phyloP scores from a whole-genome alignment of 768 basidiomycete genomes.

The Crepidotus variabilis region DNA sequence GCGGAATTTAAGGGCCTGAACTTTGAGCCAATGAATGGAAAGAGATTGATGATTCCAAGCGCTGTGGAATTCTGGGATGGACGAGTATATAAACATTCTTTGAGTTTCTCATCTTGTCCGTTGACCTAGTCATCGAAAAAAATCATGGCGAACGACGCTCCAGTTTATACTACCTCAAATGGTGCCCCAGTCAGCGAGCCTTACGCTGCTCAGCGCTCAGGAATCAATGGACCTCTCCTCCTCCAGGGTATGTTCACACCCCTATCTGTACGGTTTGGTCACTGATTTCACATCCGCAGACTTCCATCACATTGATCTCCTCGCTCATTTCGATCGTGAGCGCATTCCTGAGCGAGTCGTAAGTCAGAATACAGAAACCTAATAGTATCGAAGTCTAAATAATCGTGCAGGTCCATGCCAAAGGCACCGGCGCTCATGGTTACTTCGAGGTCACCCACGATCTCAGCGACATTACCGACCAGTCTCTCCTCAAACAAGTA shows the following conservation, averaged over 20 bases:
- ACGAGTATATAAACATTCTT: not conserved
- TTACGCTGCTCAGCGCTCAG: constrained; percentile 75
- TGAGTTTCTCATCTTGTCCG: not conserved
- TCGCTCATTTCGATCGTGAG: constrained; percentile 92
- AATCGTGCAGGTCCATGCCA: constrained; percentile 74
- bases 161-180: constrained; percentile 76
- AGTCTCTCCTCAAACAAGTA: constrained; percentile 58
- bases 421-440: constrained; percentile 91
- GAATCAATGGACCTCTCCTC: constrained; percentile 76
- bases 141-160: not conserved
- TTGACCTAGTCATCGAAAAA: not conserved
- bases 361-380: constrained; percentile 21
- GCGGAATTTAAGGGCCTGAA: not conserved
- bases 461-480: constrained; percentile 77
- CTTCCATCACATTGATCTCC: constrained; percentile 85
- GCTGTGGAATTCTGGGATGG: not conserved
- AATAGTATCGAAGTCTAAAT: constrained; percentile 17
- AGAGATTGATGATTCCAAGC: not conserved
- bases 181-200: constrained; percentile 76
- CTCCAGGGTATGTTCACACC: constrained; percentile 62
- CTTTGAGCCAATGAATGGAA: not conserved
- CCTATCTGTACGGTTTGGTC: not conserved
- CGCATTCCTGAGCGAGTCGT: constrained; percentile 95
- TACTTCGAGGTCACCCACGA: constrained; percentile 88
- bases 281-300: constrained; percentile 38